Base-by-base conservation (phyloP, 139 green algal genomes). In the Tetradesmus obliquus region DNA sequence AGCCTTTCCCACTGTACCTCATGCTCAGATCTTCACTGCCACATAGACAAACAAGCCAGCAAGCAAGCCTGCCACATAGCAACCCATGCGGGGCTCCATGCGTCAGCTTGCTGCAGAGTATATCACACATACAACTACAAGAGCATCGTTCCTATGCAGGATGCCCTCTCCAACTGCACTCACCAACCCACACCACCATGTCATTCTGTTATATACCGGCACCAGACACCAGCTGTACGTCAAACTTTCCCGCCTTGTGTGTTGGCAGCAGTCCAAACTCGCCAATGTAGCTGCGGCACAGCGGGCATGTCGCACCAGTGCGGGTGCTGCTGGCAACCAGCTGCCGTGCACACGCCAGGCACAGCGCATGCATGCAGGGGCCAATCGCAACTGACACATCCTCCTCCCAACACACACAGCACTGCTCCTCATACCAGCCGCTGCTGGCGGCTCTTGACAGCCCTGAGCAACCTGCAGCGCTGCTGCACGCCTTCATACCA, bases 401-500 rank as follows among this genome's bases (percentile, higher is more conserved):
- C n/a, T 58, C 55, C 22, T 91, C 88, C 79, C 76, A 86, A 53
- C 88, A 91, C 54, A 91, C 76, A 84, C 88, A 86, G 55, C 88
- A 91, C 74, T 60, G 55, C n/a, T 91, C 79, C 1, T 87, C 88
- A 60, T 83, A 79, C 55, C 55, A 87, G 7, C 55, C 58, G n/a
- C 84, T 79, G 22, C 58, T 79, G 17, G 24, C 9, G 60, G 84
- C 82, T 22, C 54, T 87, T 8, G 17, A 45, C 54, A 69, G 54
- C 54, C 19, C 54, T 12, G 19, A 3, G 5, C 54, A 12, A 7
- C 51, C 51, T 60, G 54, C 81, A 12, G 45, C 69, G 51, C 81
- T 45, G 51, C 53, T 62, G 54, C 81, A 10, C 24, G 54, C 51
- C 54, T 10, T 20, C 74, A 82, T 1, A 15, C 13, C 74, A 5